A percentile compares a stretch with the other conserved stretches of the same genome.
phyloP scores from a whole-genome alignment of 2,329 filamentous ascomycete species.

The Parastagonospora nodorum region DNA sequence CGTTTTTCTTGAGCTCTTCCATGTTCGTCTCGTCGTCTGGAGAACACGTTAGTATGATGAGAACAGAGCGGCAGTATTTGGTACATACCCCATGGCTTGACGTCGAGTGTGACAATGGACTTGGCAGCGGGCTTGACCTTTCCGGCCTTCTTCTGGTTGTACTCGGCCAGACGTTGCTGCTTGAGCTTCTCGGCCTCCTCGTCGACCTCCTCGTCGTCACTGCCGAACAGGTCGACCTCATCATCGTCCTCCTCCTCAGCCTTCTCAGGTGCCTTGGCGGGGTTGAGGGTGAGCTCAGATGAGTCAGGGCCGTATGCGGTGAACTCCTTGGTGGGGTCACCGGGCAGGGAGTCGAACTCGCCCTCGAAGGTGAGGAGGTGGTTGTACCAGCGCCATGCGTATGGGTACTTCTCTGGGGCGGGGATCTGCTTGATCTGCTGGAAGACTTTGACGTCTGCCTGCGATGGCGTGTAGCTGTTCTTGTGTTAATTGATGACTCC shows the following conservation, averaged over 20 bases:
- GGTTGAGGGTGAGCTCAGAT: slow-evolving; percentile 77
- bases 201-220: slow-evolving; percentile 72
- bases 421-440: slow-evolving; percentile 82
- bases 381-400: slow-evolving; percentile 98
- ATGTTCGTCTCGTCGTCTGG: slow-evolving; percentile 93
- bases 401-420: slow-evolving; percentile 83
- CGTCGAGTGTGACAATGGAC: slow-evolving; percentile 92
- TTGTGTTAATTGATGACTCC: slow-evolving; percentile 30
- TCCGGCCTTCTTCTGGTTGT: slow-evolving; percentile 94
- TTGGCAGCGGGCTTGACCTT: slow-evolving; percentile 93
- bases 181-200: slow-evolving; percentile 81
- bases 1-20: slow-evolving; percentile 76
- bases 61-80: neutral
- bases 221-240: slow-evolving; percentile 91
- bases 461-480: slow-evolving; percentile 70
- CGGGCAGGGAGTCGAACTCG: slow-evolving; percentile 88
- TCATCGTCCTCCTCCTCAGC: slow-evolving; percentile 64
- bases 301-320: slow-evolving; percentile 90
- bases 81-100: slow-evolving; percentile 98
- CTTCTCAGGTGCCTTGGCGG: slow-evolving; percentile 77
- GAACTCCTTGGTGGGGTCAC: slow-evolving; percentile 87
- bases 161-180: slow-evolving; percentile 89
- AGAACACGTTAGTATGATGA: slow-evolving; percentile 21
- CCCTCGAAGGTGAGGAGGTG: slow-evolving; percentile 92
- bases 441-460: slow-evolving; percentile 96